Conservation (phyloP, 768 basidiomycete genomes). For the Tricholoma sp. region DNA sequence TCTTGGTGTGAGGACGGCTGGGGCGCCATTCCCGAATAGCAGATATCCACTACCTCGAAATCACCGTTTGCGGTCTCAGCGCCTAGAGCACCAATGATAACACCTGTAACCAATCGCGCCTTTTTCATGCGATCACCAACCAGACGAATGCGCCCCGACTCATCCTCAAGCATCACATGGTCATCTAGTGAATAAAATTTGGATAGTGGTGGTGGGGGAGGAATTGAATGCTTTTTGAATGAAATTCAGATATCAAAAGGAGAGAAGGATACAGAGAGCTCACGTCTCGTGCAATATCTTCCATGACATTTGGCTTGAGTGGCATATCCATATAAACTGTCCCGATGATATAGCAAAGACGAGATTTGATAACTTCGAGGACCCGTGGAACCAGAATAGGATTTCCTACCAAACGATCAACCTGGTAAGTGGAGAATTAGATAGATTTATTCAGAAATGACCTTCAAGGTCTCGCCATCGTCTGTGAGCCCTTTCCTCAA, state of each 20-base stretch:
- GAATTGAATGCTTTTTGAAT: constrained; percentile 71
- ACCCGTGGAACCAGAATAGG: constrained; percentile 75
- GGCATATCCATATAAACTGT: constrained; percentile 99
- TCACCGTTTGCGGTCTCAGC: constrained; percentile 87
- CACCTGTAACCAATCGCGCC: constrained; percentile 78
- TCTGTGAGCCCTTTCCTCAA: constrained; percentile 34
- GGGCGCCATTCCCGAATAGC: constrained; percentile 79
- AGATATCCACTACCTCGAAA: constrained; percentile 90
- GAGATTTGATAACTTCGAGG: constrained; percentile 80
- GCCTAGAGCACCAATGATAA: constrained; percentile 86
- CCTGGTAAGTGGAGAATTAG: neutral
- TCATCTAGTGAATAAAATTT: constrained; percentile 81
- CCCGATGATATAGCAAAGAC: constrained; percentile 87
- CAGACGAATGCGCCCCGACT: constrained; percentile 86
- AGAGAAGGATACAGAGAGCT: constrained; percentile 23
- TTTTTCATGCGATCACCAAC: constrained; percentile 68
- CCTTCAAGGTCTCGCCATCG: constrained; percentile 40
- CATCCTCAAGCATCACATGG: constrained; percentile 88
- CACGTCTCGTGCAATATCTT: constrained; percentile 92
- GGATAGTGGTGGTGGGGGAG: constrained; percentile 67
- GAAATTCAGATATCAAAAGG: neutral
- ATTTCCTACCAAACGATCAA: constrained; percentile 38
- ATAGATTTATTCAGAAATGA: constrained; percentile 15
- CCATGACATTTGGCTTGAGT: constrained; percentile 95
- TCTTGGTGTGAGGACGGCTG: constrained; percentile 34